Percentiles rank a stretch among this genome's conserved stretches.
These are phyloP conservation scores for Magnaporthiopsis rhizophila DNA, from an alignment of 2,329 filamentous ascomycete species.

Conservation along the genomic window DNA sequence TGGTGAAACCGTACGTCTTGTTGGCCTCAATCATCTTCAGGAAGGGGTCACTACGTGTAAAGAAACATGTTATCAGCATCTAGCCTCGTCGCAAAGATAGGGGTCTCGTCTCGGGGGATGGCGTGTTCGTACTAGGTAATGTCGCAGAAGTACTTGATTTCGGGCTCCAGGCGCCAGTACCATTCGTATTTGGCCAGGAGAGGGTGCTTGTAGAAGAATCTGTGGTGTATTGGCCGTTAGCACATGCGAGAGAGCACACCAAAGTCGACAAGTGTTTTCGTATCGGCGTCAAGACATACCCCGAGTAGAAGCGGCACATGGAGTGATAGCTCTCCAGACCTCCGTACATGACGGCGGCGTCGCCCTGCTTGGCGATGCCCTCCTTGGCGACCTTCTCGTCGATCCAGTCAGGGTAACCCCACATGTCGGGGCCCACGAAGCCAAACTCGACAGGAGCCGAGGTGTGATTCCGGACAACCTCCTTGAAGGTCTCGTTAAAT, in stretches of 20 bases:
- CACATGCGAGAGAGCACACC: background rate
- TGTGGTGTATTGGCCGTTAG: conserved; percentile 16
- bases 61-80: conserved; percentile 14
- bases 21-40: conserved; percentile 87
- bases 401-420: conserved; percentile 96
- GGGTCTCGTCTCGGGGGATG: background rate
- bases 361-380: conserved; percentile 92
- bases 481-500: conserved; percentile 91
- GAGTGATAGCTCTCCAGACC: conserved; percentile 98
- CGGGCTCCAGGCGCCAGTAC: conserved; percentile 98
- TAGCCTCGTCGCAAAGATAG: background rate
- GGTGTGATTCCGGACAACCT: conserved; percentile 83
- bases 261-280: too few relatives aligned
- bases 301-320: conserved; percentile 99
- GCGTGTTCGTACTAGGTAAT: conserved; percentile 75
- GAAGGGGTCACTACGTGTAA: conserved; percentile 69
- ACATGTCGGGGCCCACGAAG: conserved; percentile 82
- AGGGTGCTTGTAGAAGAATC: conserved; percentile 96
- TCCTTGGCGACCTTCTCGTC: conserved; percentile 91
- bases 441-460: conserved; percentile 84
- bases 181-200: conserved; percentile 95
- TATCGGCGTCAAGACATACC: conserved; percentile 44
- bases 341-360: conserved; percentile 97
- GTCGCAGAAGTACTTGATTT: conserved; percentile 99
- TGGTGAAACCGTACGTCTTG: conserved; percentile 98